phyloP scores from a whole-genome alignment of 768 basidiomycete genomes.

The Heimioporus sp. region DNA sequence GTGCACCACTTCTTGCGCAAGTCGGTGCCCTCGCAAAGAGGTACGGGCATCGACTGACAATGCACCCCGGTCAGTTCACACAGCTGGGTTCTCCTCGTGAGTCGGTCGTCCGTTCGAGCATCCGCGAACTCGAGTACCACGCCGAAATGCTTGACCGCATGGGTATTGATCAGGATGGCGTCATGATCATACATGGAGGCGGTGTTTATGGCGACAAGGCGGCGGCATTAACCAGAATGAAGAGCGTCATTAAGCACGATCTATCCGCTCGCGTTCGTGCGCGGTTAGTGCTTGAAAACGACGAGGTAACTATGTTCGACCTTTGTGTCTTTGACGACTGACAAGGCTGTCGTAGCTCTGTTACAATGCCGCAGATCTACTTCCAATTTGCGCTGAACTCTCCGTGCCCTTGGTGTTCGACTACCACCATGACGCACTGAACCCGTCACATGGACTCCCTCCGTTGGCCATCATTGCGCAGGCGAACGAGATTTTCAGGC shows the following conservation, averaged over 20 bases:
- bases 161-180: constrained; percentile 78
- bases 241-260: constrained; percentile 57
- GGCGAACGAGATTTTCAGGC: constrained; percentile 70
- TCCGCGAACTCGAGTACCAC: constrained; percentile 85
- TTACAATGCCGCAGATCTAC: constrained; percentile 84
- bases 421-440: constrained; percentile 81
- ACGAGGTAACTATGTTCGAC: constrained; percentile 55
- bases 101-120: constrained; percentile 69
- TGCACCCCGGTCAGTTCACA: constrained; percentile 87
- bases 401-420: constrained; percentile 72
- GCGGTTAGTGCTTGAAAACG: constrained; percentile 89
- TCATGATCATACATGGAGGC: constrained; percentile 88
- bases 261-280: constrained; percentile 63
- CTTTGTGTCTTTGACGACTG: background rate
- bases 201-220: constrained; percentile 83
- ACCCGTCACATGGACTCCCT: constrained; percentile 53
- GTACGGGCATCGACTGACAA: constrained; percentile 77
- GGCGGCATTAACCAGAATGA: constrained; percentile 68
- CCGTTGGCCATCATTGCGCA: constrained; percentile 67
- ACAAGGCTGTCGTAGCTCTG: constrained; percentile 48
- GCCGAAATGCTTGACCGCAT: constrained; percentile 84
- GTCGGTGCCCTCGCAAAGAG: constrained; percentile 67
- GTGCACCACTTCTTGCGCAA: constrained; percentile 48
- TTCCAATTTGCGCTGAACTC: constrained; percentile 85
- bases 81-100: constrained; percentile 78